These are phyloP conservation scores for Aspergillus candidus DNA, from an alignment of 2,329 filamentous ascomycete genomes.

Conservation along the genomic window DNA sequence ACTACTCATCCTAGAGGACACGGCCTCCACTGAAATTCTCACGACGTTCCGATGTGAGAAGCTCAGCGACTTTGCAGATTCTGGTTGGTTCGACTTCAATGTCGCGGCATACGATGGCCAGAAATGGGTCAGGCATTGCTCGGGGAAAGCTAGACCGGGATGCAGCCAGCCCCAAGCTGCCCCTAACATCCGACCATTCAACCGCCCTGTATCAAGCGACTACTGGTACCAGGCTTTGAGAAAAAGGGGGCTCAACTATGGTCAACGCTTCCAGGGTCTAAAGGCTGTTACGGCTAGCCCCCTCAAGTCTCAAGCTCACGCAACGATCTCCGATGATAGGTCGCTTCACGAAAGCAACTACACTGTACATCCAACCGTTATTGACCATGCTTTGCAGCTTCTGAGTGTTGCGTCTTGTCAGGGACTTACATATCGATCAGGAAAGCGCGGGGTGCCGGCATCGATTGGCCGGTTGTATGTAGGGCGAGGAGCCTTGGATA, in stretches of 20 bases:
- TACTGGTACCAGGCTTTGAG: constrained; percentile 4
- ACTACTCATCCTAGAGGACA: background rate
- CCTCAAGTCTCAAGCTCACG: background rate
- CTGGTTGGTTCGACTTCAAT: constrained; percentile 7
- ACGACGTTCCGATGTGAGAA: constrained; percentile 2
- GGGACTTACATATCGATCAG: background rate
- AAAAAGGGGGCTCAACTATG: constrained; percentile 5
- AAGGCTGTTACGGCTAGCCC: constrained; percentile 5
- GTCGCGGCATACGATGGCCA: constrained; percentile 4
- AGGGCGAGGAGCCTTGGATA: background rate
- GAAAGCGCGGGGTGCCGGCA: background rate
- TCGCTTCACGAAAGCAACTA: background rate
- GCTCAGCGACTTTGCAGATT: background rate
- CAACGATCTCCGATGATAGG: background rate
- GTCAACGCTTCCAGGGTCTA: constrained; percentile 4
- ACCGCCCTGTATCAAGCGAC: background rate
- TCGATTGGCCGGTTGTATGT: constrained; percentile 4
- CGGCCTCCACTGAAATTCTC: background rate
- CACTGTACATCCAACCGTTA: constrained; percentile 4
- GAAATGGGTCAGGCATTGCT: constrained; percentile 5
- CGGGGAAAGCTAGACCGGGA: constrained; percentile 4
- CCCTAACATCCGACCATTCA: background rate
- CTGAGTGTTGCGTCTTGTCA: constrained; percentile 2
- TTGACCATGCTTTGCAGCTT: constrained; percentile 9
- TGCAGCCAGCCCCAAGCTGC: background rate